A percentile compares a stretch with the other conserved stretches of the same genome.
Conservation (phyloP, 352 stramenopile genomes). For the Pythium rhizo-oryzae region DNA sequence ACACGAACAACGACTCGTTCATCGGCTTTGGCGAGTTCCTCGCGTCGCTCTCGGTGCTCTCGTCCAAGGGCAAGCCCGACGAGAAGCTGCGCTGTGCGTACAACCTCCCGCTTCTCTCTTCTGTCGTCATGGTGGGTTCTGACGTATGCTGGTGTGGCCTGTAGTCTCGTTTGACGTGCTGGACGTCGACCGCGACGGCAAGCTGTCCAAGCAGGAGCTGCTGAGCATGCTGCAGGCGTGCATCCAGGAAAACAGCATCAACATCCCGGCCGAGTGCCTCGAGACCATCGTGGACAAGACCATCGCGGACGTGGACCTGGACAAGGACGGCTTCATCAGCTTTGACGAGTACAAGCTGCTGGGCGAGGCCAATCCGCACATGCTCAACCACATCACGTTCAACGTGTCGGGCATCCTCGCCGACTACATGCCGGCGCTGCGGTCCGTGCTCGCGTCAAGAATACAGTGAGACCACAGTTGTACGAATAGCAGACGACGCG, state of each 20-base stretch:
- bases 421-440: constrained; percentile 75
- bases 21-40: constrained; percentile 85
- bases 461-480: constrained; percentile 23
- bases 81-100: constrained; percentile 81
- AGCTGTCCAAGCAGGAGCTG: constrained; percentile 71
- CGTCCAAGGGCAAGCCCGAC: constrained; percentile 59
- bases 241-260: constrained; percentile 77
- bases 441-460: constrained; percentile 41
- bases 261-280: constrained; percentile 66
- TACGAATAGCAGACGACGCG: background rate
- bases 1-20: constrained; percentile 76
- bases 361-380: constrained; percentile 63
- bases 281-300: constrained; percentile 73
- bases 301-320: constrained; percentile 64
- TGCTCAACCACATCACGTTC: constrained; percentile 83
- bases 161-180: constrained; percentile 80
- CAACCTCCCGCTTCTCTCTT: background rate
- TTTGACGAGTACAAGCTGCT: constrained; percentile 74
- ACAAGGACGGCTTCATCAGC: constrained; percentile 74
- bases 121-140: background rate
- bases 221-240: constrained; percentile 73
- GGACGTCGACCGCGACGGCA: constrained; percentile 73
- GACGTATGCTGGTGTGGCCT: background rate
- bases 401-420: constrained; percentile 76
- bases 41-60: constrained; percentile 71